phyloP scores from a whole-genome alignment of 148 eudicot genomes.

The Rhododendron vialii region DNA sequence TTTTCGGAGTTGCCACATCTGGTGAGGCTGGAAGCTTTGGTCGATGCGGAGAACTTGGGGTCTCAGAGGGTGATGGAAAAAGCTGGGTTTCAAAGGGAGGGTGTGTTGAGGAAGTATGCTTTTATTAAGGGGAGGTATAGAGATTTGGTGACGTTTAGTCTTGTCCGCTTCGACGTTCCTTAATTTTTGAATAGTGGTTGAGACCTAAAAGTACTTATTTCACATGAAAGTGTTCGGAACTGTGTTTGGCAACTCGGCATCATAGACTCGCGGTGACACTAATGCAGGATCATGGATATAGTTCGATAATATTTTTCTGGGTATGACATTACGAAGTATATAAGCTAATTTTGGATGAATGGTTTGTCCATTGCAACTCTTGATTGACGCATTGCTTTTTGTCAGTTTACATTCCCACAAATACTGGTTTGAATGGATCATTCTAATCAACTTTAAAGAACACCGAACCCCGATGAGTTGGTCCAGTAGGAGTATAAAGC shows the following conservation, averaged over 20 bases:
- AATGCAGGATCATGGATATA: no score
- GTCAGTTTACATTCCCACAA: no score
- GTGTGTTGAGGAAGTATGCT: not conserved
- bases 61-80: slow-evolving; percentile 36
- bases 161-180: not conserved
- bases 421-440: no score
- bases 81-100: slow-evolving; percentile 1
- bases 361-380: not conserved
- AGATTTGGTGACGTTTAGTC: not conserved
- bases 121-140: not conserved
- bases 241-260: no score
- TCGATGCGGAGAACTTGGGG: slow-evolving; percentile 20
- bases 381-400: no score
- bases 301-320: not conserved
- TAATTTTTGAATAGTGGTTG: no score
- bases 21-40: slow-evolving; percentile 30
- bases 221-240: no score
- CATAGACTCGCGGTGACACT: not conserved
- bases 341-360: not conserved
- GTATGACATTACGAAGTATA: not conserved
- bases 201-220: no score
- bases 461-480: no score
- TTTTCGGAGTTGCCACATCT: slow-evolving; percentile 24
- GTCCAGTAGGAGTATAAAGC: no score
- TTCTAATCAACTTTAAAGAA: no score